A percentile compares a stretch with the other conserved stretches of the same genome.
Evolutionary conservation across 768 basidiomycete species (phyloP).

Genomic region (Russula foetens): DNA sequence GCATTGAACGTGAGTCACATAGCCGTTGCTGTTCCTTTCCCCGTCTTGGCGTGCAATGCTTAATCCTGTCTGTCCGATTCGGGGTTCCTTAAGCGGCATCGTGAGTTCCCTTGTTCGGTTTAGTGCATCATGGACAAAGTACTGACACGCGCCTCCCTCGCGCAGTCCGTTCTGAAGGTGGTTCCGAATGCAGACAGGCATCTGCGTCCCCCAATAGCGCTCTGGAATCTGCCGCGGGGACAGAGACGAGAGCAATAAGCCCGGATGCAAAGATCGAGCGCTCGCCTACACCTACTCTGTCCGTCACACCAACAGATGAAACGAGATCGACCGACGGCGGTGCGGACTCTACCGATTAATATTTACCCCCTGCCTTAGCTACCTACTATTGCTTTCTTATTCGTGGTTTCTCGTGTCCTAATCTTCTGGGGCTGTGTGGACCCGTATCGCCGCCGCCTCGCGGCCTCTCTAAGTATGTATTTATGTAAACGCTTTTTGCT

Average conservation of each 20-base stretch:
- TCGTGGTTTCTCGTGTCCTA: conserved; percentile 12
- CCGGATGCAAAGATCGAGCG: conserved; percentile 14
- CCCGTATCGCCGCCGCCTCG: background rate
- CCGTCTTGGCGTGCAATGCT: conserved; percentile 20
- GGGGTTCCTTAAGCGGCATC: conserved; percentile 48
- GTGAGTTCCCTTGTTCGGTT: conserved; percentile 37
- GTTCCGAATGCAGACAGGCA: conserved; percentile 58
- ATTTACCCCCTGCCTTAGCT: conserved; percentile 13
- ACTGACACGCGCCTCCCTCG: conserved; percentile 24
- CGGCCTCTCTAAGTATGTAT: conserved; percentile 18
- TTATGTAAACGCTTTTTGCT: conserved; percentile 17
- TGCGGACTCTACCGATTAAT: conserved; percentile 13
- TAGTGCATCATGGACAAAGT: background rate
- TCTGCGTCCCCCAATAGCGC: conserved; percentile 10
- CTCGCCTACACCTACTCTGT: conserved; percentile 13
- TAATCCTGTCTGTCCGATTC: conserved; percentile 7
- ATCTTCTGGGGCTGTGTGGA: conserved; percentile 5
- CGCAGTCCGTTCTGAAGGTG: conserved; percentile 78
- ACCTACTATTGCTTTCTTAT: conserved; percentile 16
- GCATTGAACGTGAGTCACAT: conserved; percentile 76
- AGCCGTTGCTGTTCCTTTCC: conserved; percentile 4
- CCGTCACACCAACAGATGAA: conserved; percentile 13
- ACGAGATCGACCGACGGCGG: conserved; percentile 14
- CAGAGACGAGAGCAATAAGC: conserved; percentile 8
- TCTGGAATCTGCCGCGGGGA: background rate